These are phyloP conservation scores for Skeletonema potamos DNA, from an alignment of 108 stramenopile species.

Conservation along the genomic window DNA sequence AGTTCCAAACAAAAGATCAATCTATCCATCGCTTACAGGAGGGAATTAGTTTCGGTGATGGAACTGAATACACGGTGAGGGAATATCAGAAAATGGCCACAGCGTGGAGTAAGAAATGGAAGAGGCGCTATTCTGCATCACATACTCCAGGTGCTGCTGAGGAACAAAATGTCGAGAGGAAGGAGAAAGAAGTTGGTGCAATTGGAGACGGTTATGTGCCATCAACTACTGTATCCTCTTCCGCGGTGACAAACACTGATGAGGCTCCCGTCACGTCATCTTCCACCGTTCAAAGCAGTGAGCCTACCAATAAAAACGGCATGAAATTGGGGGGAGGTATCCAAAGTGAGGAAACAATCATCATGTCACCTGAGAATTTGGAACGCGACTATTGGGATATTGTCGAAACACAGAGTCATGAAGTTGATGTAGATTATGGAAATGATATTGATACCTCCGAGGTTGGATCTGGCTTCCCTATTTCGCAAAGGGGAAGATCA, in stretches of 20 bases:
- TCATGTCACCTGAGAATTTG: constrained; percentile 62
- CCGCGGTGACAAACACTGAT: neutral
- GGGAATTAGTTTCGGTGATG: constrained; percentile 93
- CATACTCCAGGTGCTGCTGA: constrained; percentile 38
- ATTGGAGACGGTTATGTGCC: neutral
- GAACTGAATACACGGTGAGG: constrained; percentile 77
- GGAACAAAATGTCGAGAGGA: constrained; percentile 3
- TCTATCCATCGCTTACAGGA: constrained; percentile 83
- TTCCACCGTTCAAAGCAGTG: neutral
- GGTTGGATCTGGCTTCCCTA: constrained; percentile 92
- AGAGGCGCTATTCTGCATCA: constrained; percentile 54
- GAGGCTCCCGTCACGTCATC: neutral
- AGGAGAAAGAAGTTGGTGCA: neutral
- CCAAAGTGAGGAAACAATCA: constrained; percentile 17
- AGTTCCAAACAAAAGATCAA: constrained; percentile 85
- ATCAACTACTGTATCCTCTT: neutral
- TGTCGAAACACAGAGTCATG: constrained; percentile 78
- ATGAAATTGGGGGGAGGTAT: neutral
- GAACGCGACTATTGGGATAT: constrained; percentile 96
- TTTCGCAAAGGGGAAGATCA: constrained; percentile 71
- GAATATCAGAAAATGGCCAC: constrained; percentile 72
- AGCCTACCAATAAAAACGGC: neutral
- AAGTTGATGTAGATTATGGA: constrained; percentile 90
- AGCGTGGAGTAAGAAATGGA: constrained; percentile 68
- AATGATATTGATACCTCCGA: constrained; percentile 91